phyloP scores from a whole-genome alignment of 1,284 basidiomycete species.

The Ceratobasidium sp. region DNA sequence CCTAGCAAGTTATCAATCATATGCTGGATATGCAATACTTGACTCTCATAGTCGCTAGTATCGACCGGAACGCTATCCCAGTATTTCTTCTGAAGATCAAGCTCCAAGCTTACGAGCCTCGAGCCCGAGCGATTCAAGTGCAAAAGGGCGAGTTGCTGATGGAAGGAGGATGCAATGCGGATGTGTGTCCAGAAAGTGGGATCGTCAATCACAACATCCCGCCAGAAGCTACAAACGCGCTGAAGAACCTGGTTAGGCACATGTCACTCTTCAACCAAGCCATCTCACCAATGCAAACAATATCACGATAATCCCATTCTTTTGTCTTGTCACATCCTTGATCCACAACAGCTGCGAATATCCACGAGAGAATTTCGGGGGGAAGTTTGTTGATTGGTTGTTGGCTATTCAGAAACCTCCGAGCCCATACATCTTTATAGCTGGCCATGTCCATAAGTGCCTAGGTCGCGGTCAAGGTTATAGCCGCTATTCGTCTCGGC shows the following conservation, averaged over 20 bases:
- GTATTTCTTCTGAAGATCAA: background rate
- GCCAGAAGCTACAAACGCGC: background rate
- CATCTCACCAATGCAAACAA: background rate
- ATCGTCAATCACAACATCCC: background rate
- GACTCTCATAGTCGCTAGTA: background rate
- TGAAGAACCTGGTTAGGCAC: conserved; percentile 7
- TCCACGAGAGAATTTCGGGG: background rate
- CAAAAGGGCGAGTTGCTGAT: background rate
- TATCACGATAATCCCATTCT: background rate
- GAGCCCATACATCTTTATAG: too few species aligned
- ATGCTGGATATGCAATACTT: background rate
- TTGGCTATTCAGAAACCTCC: background rate
- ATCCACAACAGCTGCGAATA: background rate
- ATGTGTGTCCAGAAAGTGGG: background rate
- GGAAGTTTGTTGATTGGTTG: conserved; percentile 8
- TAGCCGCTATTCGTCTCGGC: too few species aligned
- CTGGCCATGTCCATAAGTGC: too few species aligned
- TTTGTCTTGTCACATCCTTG: background rate
- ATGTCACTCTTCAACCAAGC: background rate
- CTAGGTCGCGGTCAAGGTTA: too few species aligned
- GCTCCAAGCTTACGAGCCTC: background rate
- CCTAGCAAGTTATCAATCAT: too few species aligned
- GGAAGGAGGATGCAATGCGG: background rate
- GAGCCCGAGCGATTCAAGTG: background rate
- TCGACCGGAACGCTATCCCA: too few species aligned